Evolutionary conservation across 768 basidiomycete genomes (phyloP).

Genomic region (Lactarius sp.): DNA sequence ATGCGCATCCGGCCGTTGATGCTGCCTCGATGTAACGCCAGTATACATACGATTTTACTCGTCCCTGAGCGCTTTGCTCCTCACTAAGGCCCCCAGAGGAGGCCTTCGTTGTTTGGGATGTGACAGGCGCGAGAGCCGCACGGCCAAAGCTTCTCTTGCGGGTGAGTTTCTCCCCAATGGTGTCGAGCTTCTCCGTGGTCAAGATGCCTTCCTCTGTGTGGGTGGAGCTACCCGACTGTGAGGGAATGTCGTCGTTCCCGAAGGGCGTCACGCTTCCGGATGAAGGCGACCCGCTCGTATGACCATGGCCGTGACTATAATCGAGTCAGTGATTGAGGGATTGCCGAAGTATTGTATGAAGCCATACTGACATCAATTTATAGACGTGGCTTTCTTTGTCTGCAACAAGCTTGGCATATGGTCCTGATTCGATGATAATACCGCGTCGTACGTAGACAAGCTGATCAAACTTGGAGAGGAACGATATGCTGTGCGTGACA

Average conservation of each 20-base stretch:
- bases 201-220: conserved; percentile 21
- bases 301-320: conserved; percentile 23
- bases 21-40: conserved; percentile 72
- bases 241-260: conserved; percentile 3
- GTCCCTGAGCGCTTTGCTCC: conserved; percentile 76
- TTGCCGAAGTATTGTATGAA: background rate
- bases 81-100: conserved; percentile 48
- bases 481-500: conserved; percentile 86
- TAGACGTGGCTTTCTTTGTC: conserved; percentile 62
- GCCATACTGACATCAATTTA: conserved; percentile 62
- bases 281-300: conserved; percentile 12
- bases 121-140: conserved; percentile 44
- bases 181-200: conserved; percentile 16
- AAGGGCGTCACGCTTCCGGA: conserved; percentile 29
- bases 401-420: conserved; percentile 54
- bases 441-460: conserved; percentile 74
- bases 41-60: conserved; percentile 76
- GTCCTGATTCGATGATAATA: conserved; percentile 71
- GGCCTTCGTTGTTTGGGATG: conserved; percentile 36
- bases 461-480: conserved; percentile 70
- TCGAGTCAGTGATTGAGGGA: background rate
- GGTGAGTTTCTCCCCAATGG: conserved; percentile 45
- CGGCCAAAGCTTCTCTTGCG: conserved; percentile 55
- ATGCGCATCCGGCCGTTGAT: conserved; percentile 61
- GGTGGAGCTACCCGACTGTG: conserved; percentile 2